Percentiles rank a stretch among this genome's conserved stretches.
phyloP scores from a whole-genome alignment of 1,284 basidiomycete genomes.

The Puccinia polysora region DNA sequence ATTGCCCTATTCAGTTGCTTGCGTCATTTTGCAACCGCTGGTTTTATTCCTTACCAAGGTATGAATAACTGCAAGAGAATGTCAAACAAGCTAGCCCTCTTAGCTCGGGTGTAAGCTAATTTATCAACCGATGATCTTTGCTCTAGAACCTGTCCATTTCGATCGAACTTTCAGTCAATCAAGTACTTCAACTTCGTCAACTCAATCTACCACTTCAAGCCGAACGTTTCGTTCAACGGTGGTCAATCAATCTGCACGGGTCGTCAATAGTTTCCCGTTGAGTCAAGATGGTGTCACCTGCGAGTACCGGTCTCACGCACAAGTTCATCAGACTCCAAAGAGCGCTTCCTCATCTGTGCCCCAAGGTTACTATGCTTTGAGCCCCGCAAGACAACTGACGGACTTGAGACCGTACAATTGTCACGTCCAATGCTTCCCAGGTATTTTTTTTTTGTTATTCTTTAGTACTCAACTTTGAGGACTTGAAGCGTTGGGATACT shows the following conservation, averaged over 20 bases:
- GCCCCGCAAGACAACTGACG: not conserved
- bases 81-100: too few species aligned
- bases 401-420: constrained; percentile 12
- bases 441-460: not conserved
- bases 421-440: constrained; percentile 10
- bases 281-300: constrained; percentile 19
- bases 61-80: too few species aligned
- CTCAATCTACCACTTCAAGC: constrained; percentile 12
- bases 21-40: too few species aligned
- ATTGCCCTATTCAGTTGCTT: too few species aligned
- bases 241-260: not conserved
- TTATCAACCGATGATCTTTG: too few species aligned
- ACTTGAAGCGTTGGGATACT: not conserved
- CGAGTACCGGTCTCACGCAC: not conserved
- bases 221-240: not conserved
- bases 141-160: constrained; percentile 19
- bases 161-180: not conserved
- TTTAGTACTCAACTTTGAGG: not conserved
- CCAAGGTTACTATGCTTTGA: not conserved
- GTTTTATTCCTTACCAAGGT: too few species aligned
- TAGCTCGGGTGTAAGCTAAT: too few species aligned
- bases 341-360: not conserved
- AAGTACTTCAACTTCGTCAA: too few species aligned
- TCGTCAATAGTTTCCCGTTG: constrained; percentile 16
- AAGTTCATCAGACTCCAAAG: not conserved